Evolutionary conservation across 257 asterid species (phyloP), one percentile per base, ranked within the genome.

Genomic region (Nicotiana tomentosiformis): DNA sequence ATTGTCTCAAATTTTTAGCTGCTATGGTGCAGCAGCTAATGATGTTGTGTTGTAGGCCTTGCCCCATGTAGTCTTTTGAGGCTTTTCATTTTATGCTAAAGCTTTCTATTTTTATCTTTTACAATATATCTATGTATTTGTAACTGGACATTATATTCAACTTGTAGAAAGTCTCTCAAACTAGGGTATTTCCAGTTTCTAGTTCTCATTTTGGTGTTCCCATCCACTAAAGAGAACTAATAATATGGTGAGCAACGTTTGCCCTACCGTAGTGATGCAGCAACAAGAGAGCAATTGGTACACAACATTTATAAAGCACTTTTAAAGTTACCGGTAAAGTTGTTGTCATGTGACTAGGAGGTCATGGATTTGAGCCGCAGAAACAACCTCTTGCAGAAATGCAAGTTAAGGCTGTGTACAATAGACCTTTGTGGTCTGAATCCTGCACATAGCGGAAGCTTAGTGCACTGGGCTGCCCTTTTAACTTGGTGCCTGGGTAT

Each of bases 1-100:
- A 68, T 68, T 80, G 65, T 80, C 57, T 80, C 46, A 66, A 78
- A 80, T 80, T 51, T 84, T 64, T 76, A 39, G 87, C 79, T 81
- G 88, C 83, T 81, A n/a, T 64, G 69, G 56, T 66, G 15, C 66
- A 20, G 46, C 84, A 58, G 29, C 88, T 80, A 77, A 61, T 74
- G 64, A 81, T 83, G 74, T 60, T 60, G 16, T 7, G 56, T 32
- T 82, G 51, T 16, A 55, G 20, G 7, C 15, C 7, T 18, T 18
- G 32, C 20, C 23, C 57, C 77, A 61, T 61, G 67, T 62, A 62
- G 35, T 62, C 3, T 72, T 49, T 12, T 74, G 46, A 49, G 16
- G 80, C 14, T 46, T 20, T 43, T 72, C n/a, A 35, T 68, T 30
- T 26, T 30, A 62, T 20, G 69, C 69, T 64, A 65, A 29, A 65